Evolutionary conservation across 176 grass and related monocot species (phyloP).

Genomic region (Echinochloa phyllopogon): DNA sequence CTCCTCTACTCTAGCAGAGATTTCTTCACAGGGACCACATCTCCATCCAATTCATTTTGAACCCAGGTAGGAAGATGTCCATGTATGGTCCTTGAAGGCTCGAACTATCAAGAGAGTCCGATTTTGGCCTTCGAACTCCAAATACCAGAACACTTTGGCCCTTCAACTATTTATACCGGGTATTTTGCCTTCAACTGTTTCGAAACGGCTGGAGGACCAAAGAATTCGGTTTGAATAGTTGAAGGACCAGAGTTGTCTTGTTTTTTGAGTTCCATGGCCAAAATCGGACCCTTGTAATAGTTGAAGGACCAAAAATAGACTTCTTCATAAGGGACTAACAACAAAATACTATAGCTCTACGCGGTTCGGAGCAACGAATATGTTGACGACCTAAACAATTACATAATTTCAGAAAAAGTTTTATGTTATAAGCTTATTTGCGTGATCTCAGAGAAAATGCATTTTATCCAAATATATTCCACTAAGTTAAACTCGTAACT

Average conservation of each 20-base stretch:
- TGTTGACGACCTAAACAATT: constrained; percentile 6
- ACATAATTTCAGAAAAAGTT: neutral
- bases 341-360: constrained; percentile 4
- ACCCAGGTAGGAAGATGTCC: neutral
- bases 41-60: neutral
- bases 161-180: no score
- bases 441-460: neutral
- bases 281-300: no score
- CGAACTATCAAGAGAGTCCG: no score
- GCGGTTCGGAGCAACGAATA: constrained; percentile 5
- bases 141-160: no score
- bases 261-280: no score
- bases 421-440: neutral
- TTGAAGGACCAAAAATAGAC: no score
- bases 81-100: no score
- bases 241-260: no score
- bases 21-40: neutral
- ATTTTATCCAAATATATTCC: constrained; percentile 34
- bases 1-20: neutral
- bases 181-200: no score
- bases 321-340: neutral
- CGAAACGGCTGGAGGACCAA: no score
- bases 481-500: constrained; percentile 16
- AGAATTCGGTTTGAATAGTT: no score
- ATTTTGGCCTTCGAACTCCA: no score